phyloP scores from a whole-genome alignment of 2,329 filamentous ascomycete genomes.

The Knoxdaviesia capensis region DNA sequence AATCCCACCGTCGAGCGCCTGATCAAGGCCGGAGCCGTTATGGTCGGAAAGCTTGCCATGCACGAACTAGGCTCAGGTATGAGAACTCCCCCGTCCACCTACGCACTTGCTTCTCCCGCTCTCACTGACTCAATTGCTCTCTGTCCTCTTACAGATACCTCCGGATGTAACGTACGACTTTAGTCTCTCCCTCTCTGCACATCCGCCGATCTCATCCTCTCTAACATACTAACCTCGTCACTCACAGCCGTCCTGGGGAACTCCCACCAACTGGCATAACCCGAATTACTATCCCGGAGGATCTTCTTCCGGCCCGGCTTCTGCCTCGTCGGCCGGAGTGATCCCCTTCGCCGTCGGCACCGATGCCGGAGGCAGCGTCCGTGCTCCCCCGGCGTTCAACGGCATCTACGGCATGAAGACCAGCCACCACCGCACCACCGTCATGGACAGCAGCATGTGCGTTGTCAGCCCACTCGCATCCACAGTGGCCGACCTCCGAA shows the following conservation, averaged over 20 bases:
- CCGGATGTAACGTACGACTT: conserved; percentile 49
- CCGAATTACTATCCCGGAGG: conserved; percentile 59
- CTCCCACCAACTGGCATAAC: conserved; percentile 62
- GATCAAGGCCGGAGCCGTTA: conserved; percentile 53
- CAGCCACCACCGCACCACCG: conserved; percentile 48
- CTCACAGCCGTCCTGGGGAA: conserved; percentile 39
- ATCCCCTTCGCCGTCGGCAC: conserved; percentile 58
- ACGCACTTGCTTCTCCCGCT: background rate
- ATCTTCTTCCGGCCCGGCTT: conserved; percentile 59
- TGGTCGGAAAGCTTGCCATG: conserved; percentile 62
- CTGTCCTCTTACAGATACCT: conserved; percentile 34
- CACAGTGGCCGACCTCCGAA: conserved; percentile 56
- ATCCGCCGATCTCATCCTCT: background rate
- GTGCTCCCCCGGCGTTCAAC: conserved; percentile 57
- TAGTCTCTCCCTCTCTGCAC: background rate
- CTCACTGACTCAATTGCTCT: background rate
- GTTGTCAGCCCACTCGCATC: conserved; percentile 59
- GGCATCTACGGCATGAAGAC: conserved; percentile 69
- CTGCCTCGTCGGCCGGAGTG: conserved; percentile 47
- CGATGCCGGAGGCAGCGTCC: conserved; percentile 57
- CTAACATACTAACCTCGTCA: background rate
- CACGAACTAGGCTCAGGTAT: conserved; percentile 52
- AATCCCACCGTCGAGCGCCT: conserved; percentile 53
- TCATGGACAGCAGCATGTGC: conserved; percentile 29
- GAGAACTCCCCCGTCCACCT: conserved; percentile 16